Percentiles rank a stretch among this genome's conserved stretches.
These are phyloP conservation scores for Massarina eburnea DNA, from an alignment of 2,329 filamentous ascomycete genomes.

Conservation along the genomic window DNA sequence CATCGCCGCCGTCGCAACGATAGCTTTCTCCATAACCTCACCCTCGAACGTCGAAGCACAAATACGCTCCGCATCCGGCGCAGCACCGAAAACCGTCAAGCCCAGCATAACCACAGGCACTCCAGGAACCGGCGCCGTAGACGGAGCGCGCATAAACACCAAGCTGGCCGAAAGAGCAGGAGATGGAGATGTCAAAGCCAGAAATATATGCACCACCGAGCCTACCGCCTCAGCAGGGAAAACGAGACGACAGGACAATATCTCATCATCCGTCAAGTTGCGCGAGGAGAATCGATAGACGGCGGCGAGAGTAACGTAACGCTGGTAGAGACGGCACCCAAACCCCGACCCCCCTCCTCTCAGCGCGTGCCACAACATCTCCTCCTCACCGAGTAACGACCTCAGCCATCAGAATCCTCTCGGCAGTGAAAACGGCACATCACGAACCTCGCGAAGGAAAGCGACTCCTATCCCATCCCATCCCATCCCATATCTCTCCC, in stretches of 20 bases:
- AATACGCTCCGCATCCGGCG: conserved; percentile 22
- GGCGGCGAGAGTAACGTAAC: conserved; percentile 26
- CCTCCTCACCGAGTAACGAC: conserved; percentile 24
- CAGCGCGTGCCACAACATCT: conserved; percentile 32
- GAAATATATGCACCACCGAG: conserved; percentile 20
- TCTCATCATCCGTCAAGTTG: conserved; percentile 26
- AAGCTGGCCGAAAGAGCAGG: conserved; percentile 18
- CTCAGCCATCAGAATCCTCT: conserved; percentile 11
- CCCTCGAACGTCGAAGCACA: conserved; percentile 11
- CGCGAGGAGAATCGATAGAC: conserved; percentile 26
- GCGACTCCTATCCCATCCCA: conserved; percentile 42
- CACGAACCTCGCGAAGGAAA: conserved; percentile 26
- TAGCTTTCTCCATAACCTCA: conserved; percentile 13
- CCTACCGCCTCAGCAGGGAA: conserved; percentile 28
- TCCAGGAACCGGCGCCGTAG: conserved; percentile 29
- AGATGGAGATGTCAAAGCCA: conserved; percentile 13
- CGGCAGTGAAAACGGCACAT: conserved; percentile 20
- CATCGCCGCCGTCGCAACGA: conserved; percentile 22
- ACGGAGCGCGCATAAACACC: conserved; percentile 31
- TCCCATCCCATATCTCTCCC: no score
- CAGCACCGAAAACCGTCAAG: conserved; percentile 22
- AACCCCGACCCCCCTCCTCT: conserved; percentile 41
- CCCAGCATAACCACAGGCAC: conserved; percentile 31
- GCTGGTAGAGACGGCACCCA: conserved; percentile 38
- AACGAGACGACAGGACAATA: conserved; percentile 37